These are phyloP conservation scores for Gossypium herbaceum DNA, from an alignment of 345 rosid species.

Conservation along the genomic window DNA sequence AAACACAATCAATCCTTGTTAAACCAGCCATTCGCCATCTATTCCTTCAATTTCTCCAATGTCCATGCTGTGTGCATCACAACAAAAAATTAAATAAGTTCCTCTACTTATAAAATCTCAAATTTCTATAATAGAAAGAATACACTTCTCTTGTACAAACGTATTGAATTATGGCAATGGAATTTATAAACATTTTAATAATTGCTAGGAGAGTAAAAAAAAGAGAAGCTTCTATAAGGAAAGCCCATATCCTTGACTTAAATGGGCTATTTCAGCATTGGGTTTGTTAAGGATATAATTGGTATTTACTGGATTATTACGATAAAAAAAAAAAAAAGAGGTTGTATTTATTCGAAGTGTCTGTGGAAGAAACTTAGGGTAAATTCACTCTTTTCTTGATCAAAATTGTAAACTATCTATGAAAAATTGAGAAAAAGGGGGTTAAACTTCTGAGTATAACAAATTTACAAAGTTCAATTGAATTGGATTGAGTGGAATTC, in stretches of 20 bases:
- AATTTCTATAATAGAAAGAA: neutral
- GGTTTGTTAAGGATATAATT: neutral
- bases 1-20: constrained; percentile 63
- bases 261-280: neutral
- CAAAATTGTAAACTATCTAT: neutral
- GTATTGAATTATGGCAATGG: too few relatives aligned
- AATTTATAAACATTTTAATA: too few relatives aligned
- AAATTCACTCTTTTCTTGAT: neutral
- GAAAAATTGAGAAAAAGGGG: neutral
- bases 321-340: too few relatives aligned
- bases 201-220: too few relatives aligned
- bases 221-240: neutral
- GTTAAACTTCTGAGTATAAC: neutral
- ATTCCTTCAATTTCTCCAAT: constrained; percentile 87
- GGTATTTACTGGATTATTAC: too few relatives aligned
- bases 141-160: too few relatives aligned
- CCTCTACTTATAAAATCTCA: neutral
- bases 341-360: too few relatives aligned
- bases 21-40: constrained; percentile 90
- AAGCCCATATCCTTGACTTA: neutral
- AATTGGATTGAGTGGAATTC: neutral
- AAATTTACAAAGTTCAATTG: neutral
- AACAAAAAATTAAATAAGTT: neutral
- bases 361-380: neutral
- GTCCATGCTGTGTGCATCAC: constrained; percentile 63